Percentiles rank a stretch among this genome's conserved stretches.
Conservation (phyloP, 75 land plant species). For the Isoetes taiwanensis region DNA sequence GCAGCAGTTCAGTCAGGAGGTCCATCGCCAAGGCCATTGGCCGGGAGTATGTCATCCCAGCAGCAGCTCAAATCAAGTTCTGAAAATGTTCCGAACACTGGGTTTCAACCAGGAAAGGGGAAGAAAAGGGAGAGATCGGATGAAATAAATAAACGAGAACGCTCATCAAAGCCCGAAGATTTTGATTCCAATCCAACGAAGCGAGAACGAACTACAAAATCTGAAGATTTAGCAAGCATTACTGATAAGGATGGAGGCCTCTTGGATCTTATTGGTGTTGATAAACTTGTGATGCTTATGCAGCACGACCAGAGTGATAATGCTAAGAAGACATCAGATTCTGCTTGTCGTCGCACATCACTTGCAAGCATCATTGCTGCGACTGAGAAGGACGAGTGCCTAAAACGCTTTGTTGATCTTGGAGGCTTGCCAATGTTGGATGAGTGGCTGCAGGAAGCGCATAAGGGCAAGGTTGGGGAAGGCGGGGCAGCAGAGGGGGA, state of each 20-base stretch:
- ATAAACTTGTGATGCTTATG: conserved; percentile 69
- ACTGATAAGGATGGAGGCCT: conserved; percentile 75
- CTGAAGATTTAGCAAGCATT: conserved; percentile 58
- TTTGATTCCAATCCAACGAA: conserved; percentile 40
- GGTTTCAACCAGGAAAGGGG: conserved; percentile 35
- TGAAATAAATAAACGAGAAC: conserved; percentile 51
- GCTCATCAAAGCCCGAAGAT: conserved; percentile 41
- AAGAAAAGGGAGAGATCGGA: conserved; percentile 84
- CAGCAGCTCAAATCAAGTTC: conserved; percentile 51
- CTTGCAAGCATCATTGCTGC: conserved; percentile 75
- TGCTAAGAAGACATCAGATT: conserved; percentile 46
- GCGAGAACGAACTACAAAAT: conserved; percentile 38
- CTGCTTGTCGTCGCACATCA: conserved; percentile 35
- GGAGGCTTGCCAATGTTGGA: conserved; percentile 50
- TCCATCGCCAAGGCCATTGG: conserved; percentile 67
- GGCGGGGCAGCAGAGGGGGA: conserved; percentile 38
- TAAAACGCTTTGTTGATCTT: conserved; percentile 59
- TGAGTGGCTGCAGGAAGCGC: conserved; percentile 91
- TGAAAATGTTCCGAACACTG: conserved; percentile 47
- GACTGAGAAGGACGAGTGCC: conserved; percentile 80
- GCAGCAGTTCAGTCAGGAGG: conserved; percentile 68
- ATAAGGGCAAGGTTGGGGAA: conserved; percentile 80
- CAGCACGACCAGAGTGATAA: conserved; percentile 39
- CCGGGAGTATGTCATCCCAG: conserved; percentile 34
- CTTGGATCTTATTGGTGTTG: conserved; percentile 47